Evolutionary conservation across 2,329 filamentous ascomycete species (phyloP).

Genomic region (Penicillium aurantiogriseum): DNA sequence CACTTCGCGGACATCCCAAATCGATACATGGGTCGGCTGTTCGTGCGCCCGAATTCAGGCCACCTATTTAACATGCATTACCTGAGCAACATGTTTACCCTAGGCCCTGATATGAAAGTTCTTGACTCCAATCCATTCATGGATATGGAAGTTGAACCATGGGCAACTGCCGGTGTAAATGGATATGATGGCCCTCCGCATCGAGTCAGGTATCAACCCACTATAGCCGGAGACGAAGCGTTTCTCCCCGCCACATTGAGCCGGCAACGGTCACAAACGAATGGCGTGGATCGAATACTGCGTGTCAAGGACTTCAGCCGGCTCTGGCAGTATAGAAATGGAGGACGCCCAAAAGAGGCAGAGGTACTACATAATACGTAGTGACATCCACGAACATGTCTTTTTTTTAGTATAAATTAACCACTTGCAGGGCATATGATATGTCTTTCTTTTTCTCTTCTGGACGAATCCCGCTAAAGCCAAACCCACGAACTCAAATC

Average conservation of each 20-base stretch:
- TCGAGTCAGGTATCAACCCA: neutral
- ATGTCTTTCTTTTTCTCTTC: neutral
- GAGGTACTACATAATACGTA: neutral
- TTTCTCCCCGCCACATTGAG: constrained; percentile 9
- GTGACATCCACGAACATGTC: neutral
- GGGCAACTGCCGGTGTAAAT: constrained; percentile 1
- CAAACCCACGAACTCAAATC: neutral
- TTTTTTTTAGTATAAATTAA: neutral
- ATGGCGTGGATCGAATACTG: constrained; percentile 2
- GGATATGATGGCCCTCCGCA: neutral
- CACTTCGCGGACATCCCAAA: constrained; percentile 58
- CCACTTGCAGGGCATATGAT: neutral
- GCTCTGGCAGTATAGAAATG: constrained; percentile 43
- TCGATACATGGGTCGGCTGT: constrained; percentile 51
- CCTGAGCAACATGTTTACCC: constrained; percentile 44
- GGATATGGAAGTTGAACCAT: constrained; percentile 30
- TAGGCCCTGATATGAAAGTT: constrained; percentile 27
- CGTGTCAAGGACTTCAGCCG: constrained; percentile 40
- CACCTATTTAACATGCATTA: constrained; percentile 50
- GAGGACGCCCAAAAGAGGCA: constrained; percentile 20
- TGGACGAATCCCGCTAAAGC: neutral
- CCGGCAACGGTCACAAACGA: neutral
- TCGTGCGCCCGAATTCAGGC: constrained; percentile 43
- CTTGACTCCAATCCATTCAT: constrained; percentile 38
- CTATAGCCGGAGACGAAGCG: constrained; percentile 12